Conservation (phyloP, 768 basidiomycete genomes). For the Paxillus rubicundulus region DNA sequence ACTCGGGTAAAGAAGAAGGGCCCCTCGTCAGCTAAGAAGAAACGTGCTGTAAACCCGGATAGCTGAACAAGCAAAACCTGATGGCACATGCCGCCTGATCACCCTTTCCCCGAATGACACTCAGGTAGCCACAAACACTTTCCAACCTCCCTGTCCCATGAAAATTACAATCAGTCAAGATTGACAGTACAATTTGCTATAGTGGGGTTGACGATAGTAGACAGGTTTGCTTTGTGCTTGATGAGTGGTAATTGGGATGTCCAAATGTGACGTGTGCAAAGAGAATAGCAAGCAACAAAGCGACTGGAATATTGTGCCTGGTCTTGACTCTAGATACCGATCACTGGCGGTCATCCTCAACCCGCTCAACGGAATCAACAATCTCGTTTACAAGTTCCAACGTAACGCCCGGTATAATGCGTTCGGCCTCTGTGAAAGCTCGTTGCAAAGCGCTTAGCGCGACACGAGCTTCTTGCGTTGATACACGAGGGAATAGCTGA, state of each 20-base stretch:
- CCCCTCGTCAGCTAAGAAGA: conserved; percentile 56
- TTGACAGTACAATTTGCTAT: conserved; percentile 12
- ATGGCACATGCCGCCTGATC: background rate
- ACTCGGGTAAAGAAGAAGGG: conserved; percentile 66
- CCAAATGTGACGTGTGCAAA: conserved; percentile 15
- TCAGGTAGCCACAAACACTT: background rate
- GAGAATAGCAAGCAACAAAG: conserved; percentile 15
- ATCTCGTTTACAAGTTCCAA: conserved; percentile 92
- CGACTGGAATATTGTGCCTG: conserved; percentile 12
- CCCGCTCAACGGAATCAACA: conserved; percentile 88
- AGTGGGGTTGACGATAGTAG: conserved; percentile 9
- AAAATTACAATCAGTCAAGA: conserved; percentile 24
- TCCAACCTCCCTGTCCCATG: conserved; percentile 9
- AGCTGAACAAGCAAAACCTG: conserved; percentile 3
- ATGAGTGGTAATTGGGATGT: conserved; percentile 16
- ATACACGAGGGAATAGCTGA: conserved; percentile 88
- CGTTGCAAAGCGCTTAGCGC: conserved; percentile 83
- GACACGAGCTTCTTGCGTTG: conserved; percentile 87
- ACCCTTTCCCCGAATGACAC: background rate
- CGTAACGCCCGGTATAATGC: conserved; percentile 92
- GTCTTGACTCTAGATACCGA: conserved; percentile 40
- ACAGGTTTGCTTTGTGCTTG: conserved; percentile 11
- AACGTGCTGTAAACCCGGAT: conserved; percentile 45
- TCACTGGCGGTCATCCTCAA: conserved; percentile 61
- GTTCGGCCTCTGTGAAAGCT: conserved; percentile 93